Conservation (phyloP, 164 flowering plant species). For the Kalanchoe fedtschenkoi region DNA sequence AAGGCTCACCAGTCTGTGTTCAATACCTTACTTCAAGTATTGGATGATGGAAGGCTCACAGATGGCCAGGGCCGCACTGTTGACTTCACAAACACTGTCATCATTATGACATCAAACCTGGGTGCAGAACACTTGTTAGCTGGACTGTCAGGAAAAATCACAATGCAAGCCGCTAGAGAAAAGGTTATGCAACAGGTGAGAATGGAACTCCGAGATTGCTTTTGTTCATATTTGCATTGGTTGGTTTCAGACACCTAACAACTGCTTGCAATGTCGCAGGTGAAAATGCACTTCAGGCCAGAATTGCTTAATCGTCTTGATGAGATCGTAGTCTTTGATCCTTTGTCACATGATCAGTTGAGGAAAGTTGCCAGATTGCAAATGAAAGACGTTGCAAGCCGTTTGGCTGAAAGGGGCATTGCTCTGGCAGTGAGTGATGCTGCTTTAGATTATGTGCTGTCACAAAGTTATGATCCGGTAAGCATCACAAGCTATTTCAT, state of each 20-base stretch:
- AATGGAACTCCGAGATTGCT: neutral
- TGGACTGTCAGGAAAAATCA: slow-evolving; percentile 50
- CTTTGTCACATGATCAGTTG: slow-evolving; percentile 69
- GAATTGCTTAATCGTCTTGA: slow-evolving; percentile 77
- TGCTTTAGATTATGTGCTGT: slow-evolving; percentile 57
- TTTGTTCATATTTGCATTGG: neutral
- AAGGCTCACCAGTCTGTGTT: slow-evolving; percentile 77
- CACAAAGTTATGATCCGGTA: slow-evolving; percentile 82
- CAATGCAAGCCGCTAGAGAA: slow-evolving; percentile 67
- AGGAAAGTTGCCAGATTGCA: slow-evolving; percentile 68
- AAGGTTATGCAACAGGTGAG: slow-evolving; percentile 60
- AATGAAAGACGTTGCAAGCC: slow-evolving; percentile 70
- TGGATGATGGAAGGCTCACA: slow-evolving; percentile 90
- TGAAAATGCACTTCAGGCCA: slow-evolving; percentile 69
- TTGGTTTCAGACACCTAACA: neutral
- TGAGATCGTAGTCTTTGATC: slow-evolving; percentile 85
- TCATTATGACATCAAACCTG: slow-evolving; percentile 90
- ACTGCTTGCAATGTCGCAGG: slow-evolving; percentile 24
- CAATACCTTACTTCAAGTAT: slow-evolving; percentile 77
- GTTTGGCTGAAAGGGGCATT: slow-evolving; percentile 77
- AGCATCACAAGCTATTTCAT: slow-evolving; percentile 11
- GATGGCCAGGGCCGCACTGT: slow-evolving; percentile 95
- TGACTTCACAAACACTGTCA: slow-evolving; percentile 74
- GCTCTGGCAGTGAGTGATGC: slow-evolving; percentile 76
- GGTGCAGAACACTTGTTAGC: slow-evolving; percentile 79